Conservation (phyloP, 345 rosid genomes). For the Hypericum perforatum region DNA sequence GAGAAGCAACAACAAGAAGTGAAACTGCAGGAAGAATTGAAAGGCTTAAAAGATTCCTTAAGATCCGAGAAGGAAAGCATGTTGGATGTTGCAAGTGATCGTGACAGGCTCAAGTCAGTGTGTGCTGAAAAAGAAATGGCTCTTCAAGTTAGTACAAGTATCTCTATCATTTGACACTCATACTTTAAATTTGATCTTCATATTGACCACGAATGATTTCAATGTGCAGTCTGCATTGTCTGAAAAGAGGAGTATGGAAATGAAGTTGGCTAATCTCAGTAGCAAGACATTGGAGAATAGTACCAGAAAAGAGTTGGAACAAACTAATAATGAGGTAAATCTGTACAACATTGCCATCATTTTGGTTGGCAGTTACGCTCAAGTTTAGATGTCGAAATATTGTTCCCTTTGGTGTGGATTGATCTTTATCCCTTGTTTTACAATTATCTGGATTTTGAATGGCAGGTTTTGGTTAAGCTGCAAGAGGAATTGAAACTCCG, state of each 20-base stretch:
- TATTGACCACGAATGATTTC: slow-evolving; percentile 6
- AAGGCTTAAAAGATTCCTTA: slow-evolving; percentile 43
- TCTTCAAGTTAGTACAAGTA: slow-evolving; percentile 42
- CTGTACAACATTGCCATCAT: neutral
- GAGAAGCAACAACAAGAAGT: slow-evolving; percentile 54
- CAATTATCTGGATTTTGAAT: slow-evolving; percentile 15
- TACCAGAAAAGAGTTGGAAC: slow-evolving; percentile 31
- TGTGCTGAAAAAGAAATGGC: slow-evolving; percentile 60
- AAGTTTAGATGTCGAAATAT: neutral
- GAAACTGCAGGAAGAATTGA: slow-evolving; percentile 60
- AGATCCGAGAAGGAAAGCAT: slow-evolving; percentile 53
- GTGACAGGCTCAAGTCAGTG: slow-evolving; percentile 42
- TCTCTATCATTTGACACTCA: slow-evolving; percentile 8
- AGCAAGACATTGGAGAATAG: slow-evolving; percentile 31
- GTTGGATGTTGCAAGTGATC: slow-evolving; percentile 39
- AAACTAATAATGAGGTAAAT: slow-evolving; percentile 49
- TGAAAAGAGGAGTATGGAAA: slow-evolving; percentile 58
- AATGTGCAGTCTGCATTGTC: slow-evolving; percentile 40
- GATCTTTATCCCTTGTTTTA: neutral
- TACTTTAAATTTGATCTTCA: neutral
- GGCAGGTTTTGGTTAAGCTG: slow-evolving; percentile 44
- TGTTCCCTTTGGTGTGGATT: neutral
- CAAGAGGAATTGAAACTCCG: slow-evolving; percentile 55
- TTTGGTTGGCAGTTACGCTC: neutral
- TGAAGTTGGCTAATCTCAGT: slow-evolving; percentile 37